Base-by-base conservation (phyloP, 2,329 filamentous ascomycete species). In the Aureobasidium sp. region DNA sequence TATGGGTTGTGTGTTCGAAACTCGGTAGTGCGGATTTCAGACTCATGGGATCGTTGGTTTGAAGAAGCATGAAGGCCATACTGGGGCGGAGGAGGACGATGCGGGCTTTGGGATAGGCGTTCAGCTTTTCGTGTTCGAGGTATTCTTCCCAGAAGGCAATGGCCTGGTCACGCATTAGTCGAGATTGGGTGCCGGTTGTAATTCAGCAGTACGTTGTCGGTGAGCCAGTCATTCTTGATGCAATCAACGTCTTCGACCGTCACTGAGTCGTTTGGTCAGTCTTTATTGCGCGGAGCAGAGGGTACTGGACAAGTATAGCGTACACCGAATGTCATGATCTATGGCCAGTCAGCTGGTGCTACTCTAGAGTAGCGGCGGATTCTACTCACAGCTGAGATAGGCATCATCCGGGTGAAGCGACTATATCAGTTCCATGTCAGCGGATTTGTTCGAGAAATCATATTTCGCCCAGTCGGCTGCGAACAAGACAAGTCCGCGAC, bases 131-230 rank as follows among this genome's bases (percentile, higher is more conserved):
- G 65, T 87, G 90, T 75, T 99, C 94, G 67, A 99, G 86, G 73
- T 89, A 92, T 77, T 97, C 93, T 82, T 97, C 90, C 93, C 94
- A 99, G 73, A 99, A 97, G 56, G 91, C 88, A 67, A 99, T 97
- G 69, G 92, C 92, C 89, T 93, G 59, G 41, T 57, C 29, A 32
- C 2, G 29, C 2, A 17, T 56, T 20, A 39, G 34, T 53, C 32
- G 36, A 8, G 20, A 20, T 15, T 12, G 36, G 1, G 10, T 34
- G 29, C 29, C 29, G 8, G 29, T 8, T 5, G 29, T 32, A 2
- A 8, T 32, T 32, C 29, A 32, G 29, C 29, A 32, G 67, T 80
- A 92, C 90, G 78, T 96, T 97, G 74, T 99, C 94, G 47, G 93
- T 97, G 59, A 99, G 81, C 94, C 94, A 99, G 80, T 97, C 94